Conservation (phyloP, 345 rosid genomes). For the Arabidopsis arenosa region DNA sequence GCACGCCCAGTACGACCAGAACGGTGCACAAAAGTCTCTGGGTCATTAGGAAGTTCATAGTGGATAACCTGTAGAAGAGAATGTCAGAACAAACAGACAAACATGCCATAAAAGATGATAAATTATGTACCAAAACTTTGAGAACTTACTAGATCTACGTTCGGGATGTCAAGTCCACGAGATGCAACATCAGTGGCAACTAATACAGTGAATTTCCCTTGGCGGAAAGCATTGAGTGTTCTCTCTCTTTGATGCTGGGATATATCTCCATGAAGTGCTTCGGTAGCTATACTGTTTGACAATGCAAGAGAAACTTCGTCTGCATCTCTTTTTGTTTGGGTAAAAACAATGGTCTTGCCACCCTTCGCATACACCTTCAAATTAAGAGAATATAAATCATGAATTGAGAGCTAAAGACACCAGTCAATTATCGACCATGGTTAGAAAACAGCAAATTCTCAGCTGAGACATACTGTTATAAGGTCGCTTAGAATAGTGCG, state of each 20-base stretch:
- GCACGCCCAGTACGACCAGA: conserved; percentile 99
- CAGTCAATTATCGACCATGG: conserved; percentile 15
- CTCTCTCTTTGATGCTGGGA: conserved; percentile 99
- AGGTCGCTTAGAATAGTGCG: conserved; percentile 89
- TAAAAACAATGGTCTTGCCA: conserved; percentile 97
- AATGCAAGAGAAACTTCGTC: conserved; percentile 89
- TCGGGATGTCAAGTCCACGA: conserved; percentile 98
- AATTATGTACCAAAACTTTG: not conserved
- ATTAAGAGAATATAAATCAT: not conserved
- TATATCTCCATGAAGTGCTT: conserved; percentile 97
- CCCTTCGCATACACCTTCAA: conserved; percentile 91
- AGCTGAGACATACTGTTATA: conserved; percentile 61
- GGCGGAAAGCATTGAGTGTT: conserved; percentile 89
- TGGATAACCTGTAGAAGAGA: conserved; percentile 72
- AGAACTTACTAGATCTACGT: conserved; percentile 84
- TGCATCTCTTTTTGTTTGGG: conserved; percentile 95
- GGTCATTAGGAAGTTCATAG: conserved; percentile 96
- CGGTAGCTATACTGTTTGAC: conserved; percentile 85
- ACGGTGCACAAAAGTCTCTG: conserved; percentile 98
- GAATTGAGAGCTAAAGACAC: not conserved
- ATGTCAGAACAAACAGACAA: conserved; percentile 36
- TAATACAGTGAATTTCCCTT: conserved; percentile 96
- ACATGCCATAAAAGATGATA: not conserved
- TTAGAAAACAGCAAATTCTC: conserved; percentile 13
- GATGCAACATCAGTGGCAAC: conserved; percentile 99